Base-by-base conservation (phyloP, 1,284 basidiomycete genomes). In the Meripilus lineatus region DNA sequence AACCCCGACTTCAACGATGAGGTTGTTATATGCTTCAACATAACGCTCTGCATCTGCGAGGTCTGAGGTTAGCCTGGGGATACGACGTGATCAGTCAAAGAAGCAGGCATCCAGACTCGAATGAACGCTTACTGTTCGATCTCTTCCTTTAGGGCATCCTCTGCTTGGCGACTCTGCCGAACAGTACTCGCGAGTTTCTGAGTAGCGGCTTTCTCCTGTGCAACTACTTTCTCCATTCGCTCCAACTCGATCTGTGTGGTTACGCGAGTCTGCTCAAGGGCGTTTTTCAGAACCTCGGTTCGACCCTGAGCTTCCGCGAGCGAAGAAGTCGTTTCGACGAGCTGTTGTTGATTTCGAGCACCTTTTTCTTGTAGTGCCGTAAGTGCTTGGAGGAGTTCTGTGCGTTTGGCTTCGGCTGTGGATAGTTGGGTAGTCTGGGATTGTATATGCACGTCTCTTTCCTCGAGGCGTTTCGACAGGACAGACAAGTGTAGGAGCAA, bases 1-100 rank as follows among this genome's bases (percentile, higher is more conserved):
- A 2, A 71, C 66, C 21, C 72, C 74, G 32, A 87, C 75, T 56
- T 87, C 76, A 10, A 83, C 75, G 14, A 76, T 65, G 11, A 89
- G 65, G 34, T 64, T 66, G 47, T 71, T 69, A 58, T 87, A 89
- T 6, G 84, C 84, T 40, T 81, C 75, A 55, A 80, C 74, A 58
- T 81, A 89, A 15, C 69, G 68, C 48, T 77, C 79, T 1, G 73
- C 74, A 14, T 81, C 74, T 2, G 70, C 62, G 3, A 89, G 61
- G 32, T 84, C 81, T 2, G 62, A 48, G 5, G 72, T 71, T 46
- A 89, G 57, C 50, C 86, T 85, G 48, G 11, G 6, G 25, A 39
- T 23, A 23, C 11, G 17, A 11, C 32, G n/a, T 18, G n/a, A n/a
- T 15, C 20, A 24, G n/a, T 30, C 34, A 39, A 10, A 17, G 20